Base-by-base conservation (phyloP, 805 yeast genomes). In the Priceomyces fermenticarens region DNA sequence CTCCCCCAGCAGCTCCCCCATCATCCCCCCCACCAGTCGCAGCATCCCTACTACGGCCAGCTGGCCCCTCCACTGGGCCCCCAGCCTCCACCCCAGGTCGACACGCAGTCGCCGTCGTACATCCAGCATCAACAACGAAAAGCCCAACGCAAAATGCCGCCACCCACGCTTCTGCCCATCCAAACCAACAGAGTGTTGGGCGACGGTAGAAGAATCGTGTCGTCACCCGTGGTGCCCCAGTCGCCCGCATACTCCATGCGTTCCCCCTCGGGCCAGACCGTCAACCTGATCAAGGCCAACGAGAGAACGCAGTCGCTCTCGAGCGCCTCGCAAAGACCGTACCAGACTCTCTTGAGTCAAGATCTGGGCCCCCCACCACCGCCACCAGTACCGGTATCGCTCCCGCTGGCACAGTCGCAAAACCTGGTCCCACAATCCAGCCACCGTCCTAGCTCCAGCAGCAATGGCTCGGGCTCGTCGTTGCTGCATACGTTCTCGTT, bases 401-500 rank as follows among this genome's bases (percentile, higher is more conserved):
- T 30, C 20, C 50, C 44, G 10, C 45, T 40, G 30, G 40, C 33
- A 10, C 44, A 38, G 13, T 42, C 41, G 3, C 42, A 32, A 27
- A 37, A 39, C 20, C 48, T 34, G 12, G 14, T 32, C 5, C 47
- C 41, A 4, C 48, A 38, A 17, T 36, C 36, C 9, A 31, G 10
- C 15, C 54, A 50, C 28, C 35, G 51, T 23, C 54, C 47, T 12
- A 27, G 44, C 6, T 53, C 57, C 3, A 42, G 49, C 25, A 42
- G 57, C 11, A 42, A 51, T 14, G 52, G 50, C 3, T 44, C 51
- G 6, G 44, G 42, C 15, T 50, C 53, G 11, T 49, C 56, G 16
- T 47, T 51, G 17, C 62, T 57, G 46, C 72, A 68, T 40, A 51
- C 66, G 2, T 60, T 60, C 40, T 65, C 72, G 16, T 54, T 69